phyloP scores from a whole-genome alignment of 192 early-diverging fungal species.

The Mortierella antarctica region DNA sequence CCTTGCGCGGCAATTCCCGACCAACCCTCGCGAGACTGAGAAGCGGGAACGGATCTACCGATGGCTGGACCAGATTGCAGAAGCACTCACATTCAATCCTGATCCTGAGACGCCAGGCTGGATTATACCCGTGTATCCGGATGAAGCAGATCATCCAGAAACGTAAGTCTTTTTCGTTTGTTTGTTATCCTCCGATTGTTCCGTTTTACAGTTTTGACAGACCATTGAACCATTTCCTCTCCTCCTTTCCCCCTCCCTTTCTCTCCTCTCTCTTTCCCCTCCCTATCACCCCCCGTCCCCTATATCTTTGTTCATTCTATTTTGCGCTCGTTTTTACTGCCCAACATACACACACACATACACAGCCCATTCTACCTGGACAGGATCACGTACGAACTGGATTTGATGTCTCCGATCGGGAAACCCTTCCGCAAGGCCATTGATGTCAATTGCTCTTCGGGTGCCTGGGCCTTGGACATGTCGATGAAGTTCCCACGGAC shows the following conservation, averaged over 20 bases:
- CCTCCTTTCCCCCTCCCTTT: not conserved
- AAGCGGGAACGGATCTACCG: slow-evolving; percentile 31
- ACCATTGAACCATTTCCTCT: not conserved
- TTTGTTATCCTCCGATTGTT: no score
- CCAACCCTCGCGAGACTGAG: slow-evolving; percentile 31
- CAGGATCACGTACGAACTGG: slow-evolving; percentile 43
- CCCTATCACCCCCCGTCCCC: not conserved
- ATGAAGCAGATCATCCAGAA: slow-evolving; percentile 24
- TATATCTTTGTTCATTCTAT: not conserved
- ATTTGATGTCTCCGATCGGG: slow-evolving; percentile 37
- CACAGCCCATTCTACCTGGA: slow-evolving; percentile 32
- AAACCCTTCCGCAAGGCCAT: slow-evolving; percentile 46
- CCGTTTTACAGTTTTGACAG: not conserved
- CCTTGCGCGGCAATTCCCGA: slow-evolving; percentile 22
- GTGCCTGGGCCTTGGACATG: slow-evolving; percentile 48
- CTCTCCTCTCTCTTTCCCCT: not conserved
- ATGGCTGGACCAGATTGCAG: slow-evolving; percentile 27
- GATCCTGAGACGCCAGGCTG: slow-evolving; percentile 25
- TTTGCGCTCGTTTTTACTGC: not conserved
- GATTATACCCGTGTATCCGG: slow-evolving; percentile 43
- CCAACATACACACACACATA: no score
- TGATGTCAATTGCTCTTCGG: slow-evolving; percentile 37
- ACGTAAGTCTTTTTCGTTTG: slow-evolving; percentile 6
- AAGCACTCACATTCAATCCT: slow-evolving; percentile 30
- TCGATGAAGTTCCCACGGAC: slow-evolving; percentile 40